Evolutionary conservation across 345 rosid genomes (phyloP), one percentile per base, ranked within the genome.

Genomic region (Noccaea bulbosa): DNA sequence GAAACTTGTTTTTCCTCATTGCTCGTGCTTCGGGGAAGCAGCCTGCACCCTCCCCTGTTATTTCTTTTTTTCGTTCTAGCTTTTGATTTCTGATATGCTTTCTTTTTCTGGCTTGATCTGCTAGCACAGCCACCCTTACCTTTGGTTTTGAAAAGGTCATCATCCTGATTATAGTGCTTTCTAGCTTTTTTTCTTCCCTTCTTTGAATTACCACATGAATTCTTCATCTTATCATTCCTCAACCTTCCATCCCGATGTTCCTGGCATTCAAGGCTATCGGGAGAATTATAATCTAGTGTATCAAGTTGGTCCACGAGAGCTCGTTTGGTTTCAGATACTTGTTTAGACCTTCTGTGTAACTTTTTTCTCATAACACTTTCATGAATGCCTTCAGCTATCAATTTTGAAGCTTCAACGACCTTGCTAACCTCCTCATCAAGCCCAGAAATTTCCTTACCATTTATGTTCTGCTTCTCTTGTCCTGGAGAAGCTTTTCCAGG

Each of bases 341-440:
- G 88, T 78, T 77, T 90, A 22, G 89, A 87, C 80, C 86, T 88
- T 80, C 84, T 86, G 52, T 77, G 83, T 39, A 76, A 74, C 86
- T 86, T 88, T 80, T 69, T 86, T 72, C 78, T 83, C 67, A 62
- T 61, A 63, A 49, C 50, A 70, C 68, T 75, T 61, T 65, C 79
- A 78, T 30, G 46, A 55, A 62, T 75, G 71, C 64, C 84, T 65
- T 80, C 82, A 6, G 59, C 62, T 70, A 68, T 52, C 10, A 74
- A 64, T 11, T 34, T 59, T 37, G 82, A 76, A 71, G 78, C 81
- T 77, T 78, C 78, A 67, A 72, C 53, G 53, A 75, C 81, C 68
- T 71, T 78, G 40, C 57, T 69, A 72, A 35, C 77, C 72, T 71
- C 82, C 57, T 74, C 85, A 66, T 49, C 55, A 58, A 62, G 56